A percentile compares a stretch with the other conserved stretches of the same genome.
Evolutionary conservation across 306 rosid species (phyloP).

Genomic region (Cicer bijugum): DNA sequence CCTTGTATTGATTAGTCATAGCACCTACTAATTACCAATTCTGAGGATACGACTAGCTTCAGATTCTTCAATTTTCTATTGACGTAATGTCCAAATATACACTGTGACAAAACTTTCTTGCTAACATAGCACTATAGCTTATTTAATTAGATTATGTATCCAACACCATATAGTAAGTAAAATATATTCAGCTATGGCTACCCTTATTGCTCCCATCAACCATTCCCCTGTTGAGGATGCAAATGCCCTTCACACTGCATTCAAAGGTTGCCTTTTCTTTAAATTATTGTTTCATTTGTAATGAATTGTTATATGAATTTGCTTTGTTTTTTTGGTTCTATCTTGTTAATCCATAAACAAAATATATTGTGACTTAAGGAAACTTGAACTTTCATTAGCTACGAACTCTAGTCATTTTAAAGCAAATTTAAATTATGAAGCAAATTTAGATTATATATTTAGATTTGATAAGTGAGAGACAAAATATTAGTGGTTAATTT

Average conservation of each 20-base stretch:
- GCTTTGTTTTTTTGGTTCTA: not conserved
- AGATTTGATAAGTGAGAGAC: not conserved
- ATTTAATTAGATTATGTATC: slow-evolving; percentile 15
- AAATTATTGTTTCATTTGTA: not conserved
- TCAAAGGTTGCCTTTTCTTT: slow-evolving; percentile 48
- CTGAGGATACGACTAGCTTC: not conserved
- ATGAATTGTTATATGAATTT: not conserved
- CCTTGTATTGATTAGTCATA: slow-evolving; percentile 19
- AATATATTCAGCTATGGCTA: slow-evolving; percentile 53
- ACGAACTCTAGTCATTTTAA: not conserved
- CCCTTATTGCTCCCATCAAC: slow-evolving; percentile 49
- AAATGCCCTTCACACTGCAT: slow-evolving; percentile 56
- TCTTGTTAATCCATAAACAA: not conserved
- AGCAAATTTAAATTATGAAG: not conserved
- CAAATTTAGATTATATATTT: too few relatives aligned
- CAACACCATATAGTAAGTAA: not conserved
- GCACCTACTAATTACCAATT: not conserved
- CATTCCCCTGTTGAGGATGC: slow-evolving; percentile 64
- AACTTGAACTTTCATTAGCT: not conserved
- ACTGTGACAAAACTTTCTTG: slow-evolving; percentile 1
- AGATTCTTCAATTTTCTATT: slow-evolving; percentile 31
- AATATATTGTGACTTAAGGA: not conserved
- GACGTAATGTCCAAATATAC: not conserved
- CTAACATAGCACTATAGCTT: not conserved
- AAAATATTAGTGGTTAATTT: too few relatives aligned